phyloP scores from a whole-genome alignment of 176 grass and related monocot genomes.

The Ampelocalamus luodianensis region DNA sequence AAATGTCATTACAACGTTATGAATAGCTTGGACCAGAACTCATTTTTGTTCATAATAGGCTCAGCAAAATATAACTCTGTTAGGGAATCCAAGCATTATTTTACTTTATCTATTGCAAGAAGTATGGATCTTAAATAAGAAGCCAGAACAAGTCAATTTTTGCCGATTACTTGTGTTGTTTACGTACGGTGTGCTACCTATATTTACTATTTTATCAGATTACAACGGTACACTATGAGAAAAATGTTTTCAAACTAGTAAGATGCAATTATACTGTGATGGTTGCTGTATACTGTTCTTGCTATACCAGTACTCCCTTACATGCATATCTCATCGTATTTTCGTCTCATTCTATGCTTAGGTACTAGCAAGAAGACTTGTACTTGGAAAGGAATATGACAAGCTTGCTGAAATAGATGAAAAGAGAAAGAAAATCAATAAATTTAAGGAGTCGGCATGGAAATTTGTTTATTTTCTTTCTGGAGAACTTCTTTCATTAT shows the following conservation, averaged over 20 bases:
- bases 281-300: not conserved
- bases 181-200: not conserved
- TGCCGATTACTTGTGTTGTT: not conserved
- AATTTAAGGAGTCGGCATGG: slow-evolving; percentile 96
- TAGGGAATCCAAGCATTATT: not conserved
- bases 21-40: not conserved
- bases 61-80: not conserved
- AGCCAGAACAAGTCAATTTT: slow-evolving; percentile 16
- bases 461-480: slow-evolving; percentile 93
- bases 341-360: slow-evolving; percentile 38
- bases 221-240: not conserved
- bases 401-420: slow-evolving; percentile 61
- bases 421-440: slow-evolving; percentile 75
- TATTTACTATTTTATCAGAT: slow-evolving; percentile 21
- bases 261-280: slow-evolving; percentile 16
- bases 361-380: slow-evolving; percentile 63
- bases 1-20: not conserved
- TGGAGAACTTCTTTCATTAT: slow-evolving; percentile 70
- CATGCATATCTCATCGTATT: slow-evolving; percentile 25
- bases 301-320: slow-evolving; percentile 21
- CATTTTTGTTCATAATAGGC: not conserved
- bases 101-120: slow-evolving; percentile 13
- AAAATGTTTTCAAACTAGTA: slow-evolving; percentile 7
- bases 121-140: not conserved
- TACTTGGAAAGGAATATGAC: slow-evolving; percentile 64